phyloP scores from a whole-genome alignment of 805 yeast genomes.

The Ogataea neopini region DNA sequence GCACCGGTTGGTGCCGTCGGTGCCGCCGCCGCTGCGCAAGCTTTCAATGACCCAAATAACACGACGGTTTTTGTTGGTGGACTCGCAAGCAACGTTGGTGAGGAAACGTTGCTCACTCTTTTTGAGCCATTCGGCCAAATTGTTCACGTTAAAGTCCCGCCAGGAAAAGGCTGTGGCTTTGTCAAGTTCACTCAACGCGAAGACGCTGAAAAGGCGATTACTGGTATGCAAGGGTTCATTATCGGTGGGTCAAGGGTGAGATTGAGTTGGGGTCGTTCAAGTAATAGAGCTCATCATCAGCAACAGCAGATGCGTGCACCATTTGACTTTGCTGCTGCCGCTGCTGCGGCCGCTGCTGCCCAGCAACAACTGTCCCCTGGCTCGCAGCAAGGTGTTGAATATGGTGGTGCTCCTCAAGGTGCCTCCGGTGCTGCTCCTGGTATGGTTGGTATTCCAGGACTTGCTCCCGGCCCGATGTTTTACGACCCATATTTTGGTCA shows the following conservation, averaged over 20 bases:
- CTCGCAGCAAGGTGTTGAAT: slow-evolving; percentile 20
- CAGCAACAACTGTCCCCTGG: slow-evolving; percentile 21
- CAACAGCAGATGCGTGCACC: slow-evolving; percentile 14
- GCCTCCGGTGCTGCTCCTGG: slow-evolving; percentile 26
- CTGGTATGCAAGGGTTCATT: slow-evolving; percentile 75
- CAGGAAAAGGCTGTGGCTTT: slow-evolving; percentile 80
- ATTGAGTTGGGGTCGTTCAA: slow-evolving; percentile 72
- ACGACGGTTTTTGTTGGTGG: slow-evolving; percentile 76
- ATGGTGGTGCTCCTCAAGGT: slow-evolving; percentile 17
- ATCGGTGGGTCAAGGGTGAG: slow-evolving; percentile 75
- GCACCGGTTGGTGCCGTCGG: neutral
- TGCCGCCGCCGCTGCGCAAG: slow-evolving; percentile 24
- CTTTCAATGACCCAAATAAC: slow-evolving; percentile 60
- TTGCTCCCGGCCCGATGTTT: slow-evolving; percentile 35
- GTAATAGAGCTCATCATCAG: slow-evolving; percentile 25
- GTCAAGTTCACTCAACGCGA: slow-evolving; percentile 65
- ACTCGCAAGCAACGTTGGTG: slow-evolving; percentile 61
- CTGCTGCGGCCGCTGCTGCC: slow-evolving; percentile 11
- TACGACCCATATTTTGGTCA: slow-evolving; percentile 36
- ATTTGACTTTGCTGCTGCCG: slow-evolving; percentile 24
- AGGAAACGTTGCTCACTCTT: slow-evolving; percentile 56
- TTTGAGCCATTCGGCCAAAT: slow-evolving; percentile 77
- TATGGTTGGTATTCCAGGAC: slow-evolving; percentile 31
- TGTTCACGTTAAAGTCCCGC: slow-evolving; percentile 70
- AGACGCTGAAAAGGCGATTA: slow-evolving; percentile 77